Evolutionary conservation across 495 filamentous ascomycete species (phyloP).

Genomic region (Podospora sp.): DNA sequence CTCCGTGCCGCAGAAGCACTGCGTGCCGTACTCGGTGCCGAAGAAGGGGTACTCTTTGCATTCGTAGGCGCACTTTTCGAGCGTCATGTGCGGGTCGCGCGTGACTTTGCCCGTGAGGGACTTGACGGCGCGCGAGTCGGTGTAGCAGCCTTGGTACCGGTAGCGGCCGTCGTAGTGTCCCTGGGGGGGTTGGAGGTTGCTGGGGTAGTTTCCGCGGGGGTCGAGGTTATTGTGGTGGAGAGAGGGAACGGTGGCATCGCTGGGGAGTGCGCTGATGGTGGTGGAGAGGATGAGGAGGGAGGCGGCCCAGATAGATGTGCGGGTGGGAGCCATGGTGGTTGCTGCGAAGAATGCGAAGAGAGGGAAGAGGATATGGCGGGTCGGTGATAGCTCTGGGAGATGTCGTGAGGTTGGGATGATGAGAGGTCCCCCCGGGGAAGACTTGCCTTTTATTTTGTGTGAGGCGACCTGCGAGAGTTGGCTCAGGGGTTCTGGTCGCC

Average conservation of each 20-base stretch:
- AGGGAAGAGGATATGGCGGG: no score
- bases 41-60: constrained; percentile 16
- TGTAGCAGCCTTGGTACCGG: constrained; percentile 11
- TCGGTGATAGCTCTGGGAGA: no score
- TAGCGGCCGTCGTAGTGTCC: neutral
- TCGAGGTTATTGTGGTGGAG: neutral
- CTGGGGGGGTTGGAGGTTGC: neutral
- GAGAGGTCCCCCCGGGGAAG: no score
- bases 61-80: neutral
- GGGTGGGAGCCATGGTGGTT: neutral
- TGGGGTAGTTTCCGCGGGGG: neutral
- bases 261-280: neutral
- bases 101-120: constrained; percentile 9
- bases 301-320: neutral
- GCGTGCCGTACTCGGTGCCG: constrained; percentile 19
- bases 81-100: constrained; percentile 4
- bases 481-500: no score
- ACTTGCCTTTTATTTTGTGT: no score
- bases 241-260: neutral
- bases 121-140: neutral
- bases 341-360: no score
- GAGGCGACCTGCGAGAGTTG: no score
- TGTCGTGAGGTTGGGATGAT: no score
- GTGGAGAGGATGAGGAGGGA: neutral
- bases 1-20: constrained; percentile 16